Evolutionary conservation across 177 flowering plant genomes (phyloP), one percentile per base, ranked within the genome.

Genomic region (Telopea speciosissima): DNA sequence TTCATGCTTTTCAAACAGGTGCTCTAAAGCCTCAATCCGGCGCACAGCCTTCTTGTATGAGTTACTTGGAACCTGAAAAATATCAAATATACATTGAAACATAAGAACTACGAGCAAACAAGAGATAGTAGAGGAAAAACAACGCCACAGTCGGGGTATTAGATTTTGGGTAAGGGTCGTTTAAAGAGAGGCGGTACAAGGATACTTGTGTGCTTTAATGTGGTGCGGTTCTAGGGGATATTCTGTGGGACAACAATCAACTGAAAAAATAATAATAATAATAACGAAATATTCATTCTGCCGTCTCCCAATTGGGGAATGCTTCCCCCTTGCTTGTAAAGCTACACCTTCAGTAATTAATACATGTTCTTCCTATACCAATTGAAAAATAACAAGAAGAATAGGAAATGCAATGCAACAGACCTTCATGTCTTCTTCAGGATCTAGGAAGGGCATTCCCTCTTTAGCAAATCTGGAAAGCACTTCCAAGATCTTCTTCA

Each of bases 381-480:
- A 45, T 1, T 45, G 54, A 45, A 12, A 45, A 45, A 13, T 1
- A 44, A 44, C 14, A 44, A 45, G 19, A 45, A 42, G 17, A 24
- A 24, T 28, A 21, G 23, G 61, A 21, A 59, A 26, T 67, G 24
- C 4, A 45, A 22, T 49, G 42, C 31, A 64, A 68, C 67, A 26
- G 25, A 89, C 99, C 86, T 93, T 88, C 92, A 96, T 83, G 75
- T 96, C 97, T 65, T 88, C 97, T 83, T 93, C 93, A 62, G 97
- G 97, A 77, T 93, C 92, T 40, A 92, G 79, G 24, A 86, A 86
- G 19, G 90, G 96, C 64, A 90, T 66, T 68, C 96, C 98, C 60
- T 87, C 83, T 77, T 87, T 76, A 26, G 87, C 63, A 78, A 84
- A 83, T 85, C 98, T 89, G 62, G 82, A 76, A 72, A 89, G 85